Base-by-base conservation (phyloP, 805 yeast species). In the Lipomyces starkeyi region DNA sequence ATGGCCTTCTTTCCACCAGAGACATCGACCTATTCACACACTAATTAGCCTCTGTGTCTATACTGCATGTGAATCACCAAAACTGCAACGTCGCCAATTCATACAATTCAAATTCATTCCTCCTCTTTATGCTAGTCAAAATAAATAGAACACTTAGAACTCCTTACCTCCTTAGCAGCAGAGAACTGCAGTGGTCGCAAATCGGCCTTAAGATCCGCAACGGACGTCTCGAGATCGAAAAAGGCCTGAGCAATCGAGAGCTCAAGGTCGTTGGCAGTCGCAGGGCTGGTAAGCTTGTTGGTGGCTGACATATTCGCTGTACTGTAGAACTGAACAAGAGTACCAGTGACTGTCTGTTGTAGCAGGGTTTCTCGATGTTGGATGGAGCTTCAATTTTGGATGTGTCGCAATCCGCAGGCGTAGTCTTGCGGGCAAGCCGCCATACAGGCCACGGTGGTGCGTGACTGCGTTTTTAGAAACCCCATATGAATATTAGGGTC, bases 211-310 rank as follows among this genome's bases (percentile, higher is more conserved):
- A 93, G 87, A 83, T 94, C 98, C 80, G 97, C 87, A 82, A 96
- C 91, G 83, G 90, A 86, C 81, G 86, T 81, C 88, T 95, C 98
- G 84, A 95, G 88, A 87, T 95, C 99, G 79, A 89, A 83, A 83
- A 95, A 91, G 81, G 98, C 97, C 87, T 94, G 98, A 81, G 97
- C 98, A 83, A 95, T 97, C 87, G 94, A 97, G 85, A 95, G 91
- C 88, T 95, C 99, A 85, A 95, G 93, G 87, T 95, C 98, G 83
- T 95, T 83, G 87, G 99, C 98, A 73, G 91, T 91, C 82, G 90
- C 88, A 59, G 69, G 66, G 62, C 70, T 47, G 85, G 94, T 89
- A 85, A 95, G 88, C 88, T 95, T 95, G 84, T 91, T 88, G 83
- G 93, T 91, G 81, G 97, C 97, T 86, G 98, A 94, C 98, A 94